Base-by-base conservation (phyloP, 345 rosid genomes). In the Heritiera littoralis region DNA sequence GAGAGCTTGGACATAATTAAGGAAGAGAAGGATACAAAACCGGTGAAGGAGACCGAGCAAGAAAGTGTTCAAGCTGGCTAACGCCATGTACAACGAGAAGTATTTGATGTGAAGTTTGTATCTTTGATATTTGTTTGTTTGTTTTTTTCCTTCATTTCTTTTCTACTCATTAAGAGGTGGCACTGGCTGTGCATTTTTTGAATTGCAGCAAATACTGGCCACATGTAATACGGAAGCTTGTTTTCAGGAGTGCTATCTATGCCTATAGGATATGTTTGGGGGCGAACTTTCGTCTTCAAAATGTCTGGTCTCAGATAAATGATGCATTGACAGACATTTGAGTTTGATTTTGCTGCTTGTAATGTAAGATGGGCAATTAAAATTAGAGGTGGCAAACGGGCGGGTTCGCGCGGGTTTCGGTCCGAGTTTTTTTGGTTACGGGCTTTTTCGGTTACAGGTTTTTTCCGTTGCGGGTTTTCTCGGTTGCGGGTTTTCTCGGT, bases 1-100 rank as follows among this genome's bases (percentile, higher is more conserved):
- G 97, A 84, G 78, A 81, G 87, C 78, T 82, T 87, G 0, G 97
- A 90, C 51, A 66, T 83, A 73, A 81, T 89, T 73, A 80, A 85
- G 1, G 89, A 87, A 80, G 97, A 84, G 79, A 86, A 83, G 80
- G 91, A 80, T 20, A 11, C 65, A 5, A 78, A 74, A 43, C 80
- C 20, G 58, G 84, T 78, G 72, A 55, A 80, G 59, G 83, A 80
- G 79, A 23, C 51, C n/a, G 20, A 12, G 52, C 52, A 59, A 0
- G 67, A 51, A 40, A 30, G 41, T 63, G 60, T 72, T 64, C 17
- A 18, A 48, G 46, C 5, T 65, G 72, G 79, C 10, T 77, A 54
- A 51, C 3, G 9, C 63, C 48, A 9, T 32, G 61, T 48, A 72
- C 9, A 35, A 54, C 9, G 2, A 9, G 9, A 72, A 54, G 46